Evolutionary conservation across 2,329 filamentous ascomycete species (phyloP).

Genomic region (Fusarium verticillioides): DNA sequence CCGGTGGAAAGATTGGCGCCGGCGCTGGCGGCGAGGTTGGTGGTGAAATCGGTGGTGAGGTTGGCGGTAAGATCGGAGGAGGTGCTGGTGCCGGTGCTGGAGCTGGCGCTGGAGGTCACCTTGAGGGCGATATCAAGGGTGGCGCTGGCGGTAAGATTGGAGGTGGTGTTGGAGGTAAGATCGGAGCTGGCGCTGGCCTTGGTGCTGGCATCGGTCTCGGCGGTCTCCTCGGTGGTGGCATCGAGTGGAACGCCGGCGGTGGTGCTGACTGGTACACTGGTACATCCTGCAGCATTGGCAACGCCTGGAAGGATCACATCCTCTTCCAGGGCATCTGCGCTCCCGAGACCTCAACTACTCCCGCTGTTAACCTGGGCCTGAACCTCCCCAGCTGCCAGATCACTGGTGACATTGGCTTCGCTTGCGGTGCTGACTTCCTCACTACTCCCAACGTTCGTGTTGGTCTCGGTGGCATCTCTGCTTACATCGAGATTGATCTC

Average conservation of each 20-base stretch:
- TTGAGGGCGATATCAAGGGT: neutral
- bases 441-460: conserved; percentile 56
- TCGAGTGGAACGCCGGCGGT: conserved; percentile 11
- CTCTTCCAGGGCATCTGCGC: conserved; percentile 37
- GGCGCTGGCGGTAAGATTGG: conserved; percentile 1
- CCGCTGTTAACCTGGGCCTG: conserved; percentile 40
- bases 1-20: neutral
- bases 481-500: conserved; percentile 63
- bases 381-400: conserved; percentile 52
- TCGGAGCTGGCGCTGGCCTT: neutral
- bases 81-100: neutral
- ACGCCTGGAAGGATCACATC: conserved; percentile 28
- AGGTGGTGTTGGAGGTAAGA: neutral
- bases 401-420: conserved; percentile 58
- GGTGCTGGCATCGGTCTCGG: conserved; percentile 3
- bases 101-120: neutral
- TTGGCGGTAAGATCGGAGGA: too few relatives aligned
- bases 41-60: neutral
- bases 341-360: conserved; percentile 28
- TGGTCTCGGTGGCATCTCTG: conserved; percentile 61
- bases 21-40: neutral
- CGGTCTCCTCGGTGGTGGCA: conserved; percentile 9
- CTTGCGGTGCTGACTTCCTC: conserved; percentile 55
- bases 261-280: conserved; percentile 12
- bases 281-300: conserved; percentile 30